Evolutionary conservation across 345 rosid species (phyloP).

Genomic region (Salix exigua): DNA sequence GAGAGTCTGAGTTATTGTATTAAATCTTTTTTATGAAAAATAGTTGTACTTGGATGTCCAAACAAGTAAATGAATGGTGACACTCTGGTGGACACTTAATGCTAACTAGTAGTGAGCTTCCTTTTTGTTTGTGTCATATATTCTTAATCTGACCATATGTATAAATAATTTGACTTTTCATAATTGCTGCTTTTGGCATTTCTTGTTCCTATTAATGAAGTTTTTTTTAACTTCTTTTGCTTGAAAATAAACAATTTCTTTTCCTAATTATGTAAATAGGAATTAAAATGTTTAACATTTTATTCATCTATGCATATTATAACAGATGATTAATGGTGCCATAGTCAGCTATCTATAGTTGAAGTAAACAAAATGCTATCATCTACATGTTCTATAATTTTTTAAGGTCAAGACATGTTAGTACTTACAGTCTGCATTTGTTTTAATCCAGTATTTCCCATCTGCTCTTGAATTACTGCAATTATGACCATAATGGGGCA

Average conservation of each 20-base stretch:
- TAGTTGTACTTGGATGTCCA: not conserved
- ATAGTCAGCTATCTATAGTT: not conserved
- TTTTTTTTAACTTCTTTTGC: not conserved
- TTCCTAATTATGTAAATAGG: not conserved
- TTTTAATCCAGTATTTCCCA: constrained; percentile 82
- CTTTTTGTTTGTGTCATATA: not conserved
- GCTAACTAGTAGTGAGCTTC: not conserved
- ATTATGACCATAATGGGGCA: constrained; percentile 29
- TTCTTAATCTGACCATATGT: not conserved
- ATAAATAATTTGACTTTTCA: not conserved
- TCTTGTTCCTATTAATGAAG: not conserved
- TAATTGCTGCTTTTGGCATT: not conserved
- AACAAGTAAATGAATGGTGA: not conserved
- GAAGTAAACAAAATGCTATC: constrained; percentile 4
- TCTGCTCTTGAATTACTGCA: constrained; percentile 35
- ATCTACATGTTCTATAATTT: not conserved
- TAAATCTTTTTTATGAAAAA: no score
- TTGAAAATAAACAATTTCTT: not conserved
- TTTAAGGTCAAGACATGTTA: constrained; percentile 1
- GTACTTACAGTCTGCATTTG: constrained; percentile 90
- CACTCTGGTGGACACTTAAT: not conserved
- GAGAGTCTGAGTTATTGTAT: no score
- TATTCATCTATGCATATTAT: constrained; percentile 3
- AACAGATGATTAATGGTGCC: not conserved
- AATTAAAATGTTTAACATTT: not conserved